Evolutionary conservation across 2,329 filamentous ascomycete species (phyloP).

Genomic region (Clonostachys solani): DNA sequence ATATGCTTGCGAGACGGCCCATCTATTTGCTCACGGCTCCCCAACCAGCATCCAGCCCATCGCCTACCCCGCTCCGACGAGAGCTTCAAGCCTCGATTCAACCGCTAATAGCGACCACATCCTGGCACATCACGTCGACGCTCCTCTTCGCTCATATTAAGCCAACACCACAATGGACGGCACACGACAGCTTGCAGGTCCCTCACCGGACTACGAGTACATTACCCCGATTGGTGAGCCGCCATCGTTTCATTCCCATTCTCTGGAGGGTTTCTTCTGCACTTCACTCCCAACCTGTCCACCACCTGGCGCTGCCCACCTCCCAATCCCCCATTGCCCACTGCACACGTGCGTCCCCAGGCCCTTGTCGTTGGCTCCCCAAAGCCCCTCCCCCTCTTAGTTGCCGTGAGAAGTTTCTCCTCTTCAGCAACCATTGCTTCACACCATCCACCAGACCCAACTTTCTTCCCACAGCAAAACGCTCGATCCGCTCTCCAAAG

Average conservation of each 20-base stretch:
- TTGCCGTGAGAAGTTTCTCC: too few relatives aligned
- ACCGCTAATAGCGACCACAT: background rate
- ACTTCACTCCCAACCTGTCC: background rate
- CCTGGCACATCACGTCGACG: too few relatives aligned
- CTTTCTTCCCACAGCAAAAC: too few relatives aligned
- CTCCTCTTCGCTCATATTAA: too few relatives aligned
- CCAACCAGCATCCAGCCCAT: too few relatives aligned
- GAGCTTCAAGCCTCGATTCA: background rate
- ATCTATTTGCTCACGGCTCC: too few relatives aligned
- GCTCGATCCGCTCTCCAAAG: too few relatives aligned
- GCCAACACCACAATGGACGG: slow-evolving; percentile 29
- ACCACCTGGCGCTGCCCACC: slow-evolving; percentile 15
- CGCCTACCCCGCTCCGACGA: too few relatives aligned
- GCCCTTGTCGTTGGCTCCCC: slow-evolving; percentile 36
- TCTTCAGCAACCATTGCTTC: too few relatives aligned
- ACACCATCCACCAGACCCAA: too few relatives aligned
- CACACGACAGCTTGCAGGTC: slow-evolving; percentile 42
- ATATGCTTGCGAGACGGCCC: too few relatives aligned
- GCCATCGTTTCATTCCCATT: slow-evolving; percentile 11
- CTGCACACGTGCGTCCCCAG: background rate
- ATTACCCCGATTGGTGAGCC: slow-evolving; percentile 53
- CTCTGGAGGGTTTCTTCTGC: background rate
- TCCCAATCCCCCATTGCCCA: slow-evolving; percentile 8
- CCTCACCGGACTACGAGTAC: slow-evolving; percentile 35
- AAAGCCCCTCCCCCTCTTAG: background rate